These are phyloP conservation scores for Salix brachista DNA, from an alignment of 345 rosid species.

Conservation along the genomic window DNA sequence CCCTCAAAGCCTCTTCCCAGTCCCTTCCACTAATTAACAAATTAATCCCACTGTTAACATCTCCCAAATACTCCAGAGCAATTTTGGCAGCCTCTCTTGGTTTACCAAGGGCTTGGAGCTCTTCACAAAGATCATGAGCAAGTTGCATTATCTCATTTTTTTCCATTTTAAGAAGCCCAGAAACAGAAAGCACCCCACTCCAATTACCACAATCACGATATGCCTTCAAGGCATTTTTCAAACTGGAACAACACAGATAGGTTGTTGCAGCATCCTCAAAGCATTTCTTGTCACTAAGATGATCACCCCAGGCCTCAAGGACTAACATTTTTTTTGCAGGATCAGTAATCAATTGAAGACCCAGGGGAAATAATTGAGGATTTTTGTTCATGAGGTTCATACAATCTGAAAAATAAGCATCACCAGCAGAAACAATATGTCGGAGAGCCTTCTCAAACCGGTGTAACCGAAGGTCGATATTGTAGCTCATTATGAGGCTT, in stretches of 20 bases:
- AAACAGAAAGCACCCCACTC: constrained; percentile 84
- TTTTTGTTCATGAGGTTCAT: constrained; percentile 71
- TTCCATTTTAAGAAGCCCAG: constrained; percentile 71
- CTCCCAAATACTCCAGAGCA: constrained; percentile 79
- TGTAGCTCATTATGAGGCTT: constrained; percentile 64
- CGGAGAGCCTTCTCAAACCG: constrained; percentile 86
- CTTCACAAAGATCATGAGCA: constrained; percentile 87
- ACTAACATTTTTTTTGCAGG: constrained; percentile 50
- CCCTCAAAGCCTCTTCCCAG: constrained; percentile 94
- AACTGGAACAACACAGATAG: constrained; percentile 67
- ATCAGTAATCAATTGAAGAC: constrained; percentile 68
- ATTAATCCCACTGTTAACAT: constrained; percentile 57
- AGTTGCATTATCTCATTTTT: constrained; percentile 62
- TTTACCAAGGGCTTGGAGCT: constrained; percentile 88
- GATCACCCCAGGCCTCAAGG: constrained; percentile 93
- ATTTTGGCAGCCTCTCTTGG: constrained; percentile 94
- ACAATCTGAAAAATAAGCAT: constrained; percentile 57
- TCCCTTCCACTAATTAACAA: constrained; percentile 78
- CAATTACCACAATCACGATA: constrained; percentile 84
- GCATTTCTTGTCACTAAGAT: constrained; percentile 64
- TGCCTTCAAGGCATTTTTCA: constrained; percentile 83
- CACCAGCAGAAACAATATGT: constrained; percentile 80
- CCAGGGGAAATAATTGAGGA: constrained; percentile 77
- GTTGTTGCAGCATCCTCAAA: constrained; percentile 86
- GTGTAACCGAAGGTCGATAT: constrained; percentile 69